Evolutionary conservation across 345 rosid species (phyloP), one percentile per base, ranked within the genome.

Genomic region (Hibiscus trionum): DNA sequence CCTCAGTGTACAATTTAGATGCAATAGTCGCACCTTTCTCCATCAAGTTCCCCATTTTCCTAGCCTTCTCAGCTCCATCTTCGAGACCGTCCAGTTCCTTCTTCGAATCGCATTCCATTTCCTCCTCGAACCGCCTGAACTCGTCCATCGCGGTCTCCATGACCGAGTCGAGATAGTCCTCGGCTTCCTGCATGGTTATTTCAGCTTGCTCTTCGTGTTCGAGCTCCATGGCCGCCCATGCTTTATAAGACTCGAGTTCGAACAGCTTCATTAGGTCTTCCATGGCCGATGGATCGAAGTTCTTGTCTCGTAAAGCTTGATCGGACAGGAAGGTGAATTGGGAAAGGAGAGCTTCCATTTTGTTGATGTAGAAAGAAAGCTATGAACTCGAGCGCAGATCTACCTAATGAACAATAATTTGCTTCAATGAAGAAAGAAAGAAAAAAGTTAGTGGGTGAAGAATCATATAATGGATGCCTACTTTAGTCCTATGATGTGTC

Each of bases 71-170:
- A 5, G 80, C 91, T 1, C 75, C 89, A 53, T 77, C 84, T 61
- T 82, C 87, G 3, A 93, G 71, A 66, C 82, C 78, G 0, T 12
- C 72, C 1, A 80, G 17, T 73, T 90, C 93, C 0, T 11, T 2
- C 50, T 46, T 82, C 0, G 79, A 78, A 83, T 80, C 77, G 59
- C 78, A 77, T 66, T 89, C 92, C 93, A 88, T 87, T 72, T 93
- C 97, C 82, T 79, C 92, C 79, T 89, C 86, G 60, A 88, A 89
- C 67, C 77, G 47, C 69, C 84, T 72, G 61, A 85, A 89, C 77
- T 93, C 97, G 11, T 88, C 90, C 93, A 90, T 89, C 6, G 91
- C 95, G 15, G 69, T 74, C 73, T 88, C 96, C 97, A 93, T 89
- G 44, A 61, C 93, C 6, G 91, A 85, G 33, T 89, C 93, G 29